Evolutionary conservation across 2,329 filamentous ascomycete species (phyloP), one percentile per base, ranked within the genome.

Genomic region (Lachnellula hyalina): DNA sequence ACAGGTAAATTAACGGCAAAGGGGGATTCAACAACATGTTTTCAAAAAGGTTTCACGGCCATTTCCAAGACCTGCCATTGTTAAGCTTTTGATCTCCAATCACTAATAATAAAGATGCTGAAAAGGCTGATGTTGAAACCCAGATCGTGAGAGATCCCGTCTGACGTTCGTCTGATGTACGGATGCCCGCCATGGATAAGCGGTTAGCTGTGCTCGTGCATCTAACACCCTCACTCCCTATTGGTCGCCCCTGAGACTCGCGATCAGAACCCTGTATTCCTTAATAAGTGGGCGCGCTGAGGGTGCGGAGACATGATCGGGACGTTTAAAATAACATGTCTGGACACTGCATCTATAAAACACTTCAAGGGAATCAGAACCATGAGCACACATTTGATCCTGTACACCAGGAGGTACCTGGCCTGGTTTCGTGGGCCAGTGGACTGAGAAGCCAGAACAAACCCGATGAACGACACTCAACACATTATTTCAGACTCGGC

Each of bases 11-110:
- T n/a, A 34, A 38, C 49, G 36, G 23, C 49, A 45, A 49, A 49
- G 48, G 49, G 46, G 53, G 51, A 58, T 51, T 25, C 47, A 57
- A 49, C 36, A 40, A 7, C 1, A 5, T 40, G 12, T 36, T 35
- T 52, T 57, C 54, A 28, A 28, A 53, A 54, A 57, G 62, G 62
- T 64, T 64, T 62, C 60, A 64, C 48, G 49, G 47, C 51, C 28
- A 47, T 25, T 45, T 41, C 42, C 52, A 32, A 36, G 47, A 45
- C 23, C 21, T 28, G n/a, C 49, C 23, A 57, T 28, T 19, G 40
- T 50, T 45, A 9, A 36, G 15, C 19, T 36, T 42, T 21, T 25
- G 50, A 50, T 49, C 50, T 42, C 46, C 50, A 49, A 49, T 47
- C 47, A 35, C 50, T 42, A 52, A 57, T 61, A 55, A 51, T 63